phyloP scores from a whole-genome alignment of 768 basidiomycete genomes.

The Gymnopilus junonius region DNA sequence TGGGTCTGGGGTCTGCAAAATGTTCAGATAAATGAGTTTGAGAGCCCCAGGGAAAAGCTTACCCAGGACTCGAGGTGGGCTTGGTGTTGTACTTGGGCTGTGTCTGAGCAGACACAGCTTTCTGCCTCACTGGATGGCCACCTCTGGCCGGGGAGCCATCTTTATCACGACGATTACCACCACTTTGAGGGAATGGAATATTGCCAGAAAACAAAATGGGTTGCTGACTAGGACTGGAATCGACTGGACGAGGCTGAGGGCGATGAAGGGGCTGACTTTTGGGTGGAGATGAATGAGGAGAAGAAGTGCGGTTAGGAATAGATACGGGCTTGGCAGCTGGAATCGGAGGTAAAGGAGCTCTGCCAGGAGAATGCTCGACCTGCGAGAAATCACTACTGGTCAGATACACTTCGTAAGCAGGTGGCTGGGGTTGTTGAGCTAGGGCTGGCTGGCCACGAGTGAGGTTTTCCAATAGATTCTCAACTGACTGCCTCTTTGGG shows the following conservation, averaged over 20 bases:
- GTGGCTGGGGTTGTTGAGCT: conserved; percentile 37
- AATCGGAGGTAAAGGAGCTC: conserved; percentile 64
- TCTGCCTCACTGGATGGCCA: conserved; percentile 32
- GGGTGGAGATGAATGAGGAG: conserved; percentile 70
- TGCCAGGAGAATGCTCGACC: conserved; percentile 42
- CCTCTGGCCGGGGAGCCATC: conserved; percentile 72
- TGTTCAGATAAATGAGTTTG: conserved; percentile 4
- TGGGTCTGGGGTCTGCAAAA: conserved; percentile 61
- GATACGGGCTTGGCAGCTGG: conserved; percentile 42
- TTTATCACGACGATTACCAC: conserved; percentile 57
- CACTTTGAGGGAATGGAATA: conserved; percentile 15
- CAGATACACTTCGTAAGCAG: conserved; percentile 51
- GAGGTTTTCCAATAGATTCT: conserved; percentile 78
- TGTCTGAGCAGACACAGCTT: conserved; percentile 30
- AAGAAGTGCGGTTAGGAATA: conserved; percentile 46
- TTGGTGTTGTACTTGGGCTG: conserved; percentile 51
- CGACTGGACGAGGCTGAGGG: conserved; percentile 51
- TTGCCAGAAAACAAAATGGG: conserved; percentile 29
- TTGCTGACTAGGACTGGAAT: conserved; percentile 52
- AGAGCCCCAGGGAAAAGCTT: conserved; percentile 19
- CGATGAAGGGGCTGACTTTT: conserved; percentile 55
- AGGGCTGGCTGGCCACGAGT: conserved; percentile 51
- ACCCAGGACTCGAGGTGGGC: conserved; percentile 63
- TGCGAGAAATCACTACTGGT: conserved; percentile 49
- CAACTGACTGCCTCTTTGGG: conserved; percentile 83